phyloP scores from a whole-genome alignment of 805 yeast species.

The Ogataea paraovalis region DNA sequence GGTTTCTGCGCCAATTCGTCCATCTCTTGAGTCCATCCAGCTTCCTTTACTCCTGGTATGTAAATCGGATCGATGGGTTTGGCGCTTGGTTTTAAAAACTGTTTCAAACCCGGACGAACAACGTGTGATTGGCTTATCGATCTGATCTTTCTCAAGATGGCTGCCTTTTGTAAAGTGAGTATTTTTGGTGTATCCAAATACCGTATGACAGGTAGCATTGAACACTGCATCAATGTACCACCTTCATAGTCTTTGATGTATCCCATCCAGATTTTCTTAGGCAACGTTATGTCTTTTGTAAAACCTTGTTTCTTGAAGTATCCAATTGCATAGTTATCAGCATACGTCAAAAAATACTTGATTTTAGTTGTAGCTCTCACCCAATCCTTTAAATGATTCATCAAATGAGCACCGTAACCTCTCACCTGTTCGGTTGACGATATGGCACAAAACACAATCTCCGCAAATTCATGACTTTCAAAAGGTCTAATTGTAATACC shows the following conservation, averaged over 20 bases:
- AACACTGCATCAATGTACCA: constrained; percentile 96
- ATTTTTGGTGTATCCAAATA: constrained; percentile 88
- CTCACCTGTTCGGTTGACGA: constrained; percentile 96
- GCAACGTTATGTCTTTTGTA: constrained; percentile 88
- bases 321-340: constrained; percentile 98
- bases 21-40: constrained; percentile 99
- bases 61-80: constrained; percentile 69
- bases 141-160: constrained; percentile 79
- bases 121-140: constrained; percentile 74
- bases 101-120: constrained; percentile 75
- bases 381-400: constrained; percentile 97
- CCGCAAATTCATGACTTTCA: constrained; percentile 87
- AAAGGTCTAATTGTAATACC: constrained; percentile 97
- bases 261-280: constrained; percentile 92
- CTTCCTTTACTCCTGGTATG: constrained; percentile 88
- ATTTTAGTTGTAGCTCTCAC: constrained; percentile 84
- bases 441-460: constrained; percentile 97
- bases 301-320: constrained; percentile 98
- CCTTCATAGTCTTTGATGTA: constrained; percentile 99
- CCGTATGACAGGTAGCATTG: constrained; percentile 84
- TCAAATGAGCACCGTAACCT: constrained; percentile 97
- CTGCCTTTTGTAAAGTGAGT: constrained; percentile 83
- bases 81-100: constrained; percentile 49
- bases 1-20: constrained; percentile 95
- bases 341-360: constrained; percentile 86